These are phyloP conservation scores for Ganoderma multipileum DNA, from an alignment of 1,284 basidiomycete species.

Conservation along the genomic window DNA sequence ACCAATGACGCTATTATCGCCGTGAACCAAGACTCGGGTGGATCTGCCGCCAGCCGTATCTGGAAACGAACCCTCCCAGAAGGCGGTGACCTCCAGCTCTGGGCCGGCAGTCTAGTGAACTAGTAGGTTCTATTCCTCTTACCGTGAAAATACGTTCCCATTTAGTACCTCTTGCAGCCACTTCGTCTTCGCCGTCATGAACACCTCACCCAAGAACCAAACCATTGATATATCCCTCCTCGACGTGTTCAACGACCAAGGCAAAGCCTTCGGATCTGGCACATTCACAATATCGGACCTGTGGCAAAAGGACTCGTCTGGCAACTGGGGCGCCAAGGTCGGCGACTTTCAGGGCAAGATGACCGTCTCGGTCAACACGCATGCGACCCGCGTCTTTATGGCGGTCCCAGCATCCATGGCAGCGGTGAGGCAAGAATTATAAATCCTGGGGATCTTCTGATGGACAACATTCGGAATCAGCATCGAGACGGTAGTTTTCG, in stretches of 20 bases:
- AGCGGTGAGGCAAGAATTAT: constrained; percentile 30
- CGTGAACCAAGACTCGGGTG: constrained; percentile 42
- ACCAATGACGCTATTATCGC: constrained; percentile 46
- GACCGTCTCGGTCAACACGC: constrained; percentile 38
- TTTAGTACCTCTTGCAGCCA: constrained; percentile 23
- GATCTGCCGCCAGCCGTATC: constrained; percentile 39
- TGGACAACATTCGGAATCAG: background rate
- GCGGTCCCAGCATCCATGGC: constrained; percentile 31
- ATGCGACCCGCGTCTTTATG: constrained; percentile 43
- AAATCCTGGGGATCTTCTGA: constrained; percentile 15
- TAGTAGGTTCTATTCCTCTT: constrained; percentile 32
- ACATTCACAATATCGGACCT: constrained; percentile 45
- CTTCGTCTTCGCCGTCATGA: constrained; percentile 45
- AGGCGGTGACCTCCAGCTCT: constrained; percentile 42
- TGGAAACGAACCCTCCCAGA: constrained; percentile 39
- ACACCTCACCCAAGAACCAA: constrained; percentile 43
- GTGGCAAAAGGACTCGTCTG: constrained; percentile 45
- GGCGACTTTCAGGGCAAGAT: constrained; percentile 38
- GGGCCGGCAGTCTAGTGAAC: constrained; percentile 41
- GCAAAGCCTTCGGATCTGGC: constrained; percentile 37
- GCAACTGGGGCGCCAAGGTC: constrained; percentile 43
- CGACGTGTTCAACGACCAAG: constrained; percentile 46
- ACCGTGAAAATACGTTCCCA: background rate
- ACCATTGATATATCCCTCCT: constrained; percentile 41
- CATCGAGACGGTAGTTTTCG: background rate